A percentile compares a stretch with the other conserved stretches of the same genome.
phyloP scores from a whole-genome alignment of 176 grass and related monocot genomes.

The Otatea glauca region DNA sequence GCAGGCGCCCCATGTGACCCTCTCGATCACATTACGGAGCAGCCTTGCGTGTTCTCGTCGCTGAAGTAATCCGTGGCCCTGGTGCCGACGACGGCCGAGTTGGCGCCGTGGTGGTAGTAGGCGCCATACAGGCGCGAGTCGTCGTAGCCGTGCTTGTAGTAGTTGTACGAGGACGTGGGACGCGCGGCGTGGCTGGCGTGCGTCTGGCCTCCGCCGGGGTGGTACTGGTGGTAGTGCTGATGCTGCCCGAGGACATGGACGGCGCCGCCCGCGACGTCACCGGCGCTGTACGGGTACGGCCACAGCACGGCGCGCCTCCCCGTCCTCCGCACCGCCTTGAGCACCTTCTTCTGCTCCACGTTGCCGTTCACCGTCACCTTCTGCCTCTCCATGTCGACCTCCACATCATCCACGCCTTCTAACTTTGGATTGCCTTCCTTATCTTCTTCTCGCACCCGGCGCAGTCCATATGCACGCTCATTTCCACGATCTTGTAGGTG shows the following conservation, averaged over 20 bases:
- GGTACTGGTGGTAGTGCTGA: constrained; percentile 47
- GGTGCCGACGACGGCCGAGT: constrained; percentile 52
- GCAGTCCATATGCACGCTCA: constrained; percentile 95
- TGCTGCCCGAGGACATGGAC: constrained; percentile 45
- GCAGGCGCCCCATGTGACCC: neutral
- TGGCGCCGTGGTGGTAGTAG: constrained; percentile 35
- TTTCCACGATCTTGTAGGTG: constrained; percentile 69
- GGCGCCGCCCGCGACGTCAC: constrained; percentile 13
- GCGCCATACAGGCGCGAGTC: constrained; percentile 63
- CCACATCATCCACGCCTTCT: constrained; percentile 71
- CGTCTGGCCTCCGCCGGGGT: constrained; percentile 48
- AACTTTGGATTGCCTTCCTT: constrained; percentile 68
- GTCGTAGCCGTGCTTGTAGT: constrained; percentile 89
- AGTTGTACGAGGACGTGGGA: constrained; percentile 78
- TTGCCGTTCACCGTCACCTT: constrained; percentile 88
- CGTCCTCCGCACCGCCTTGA: constrained; percentile 75
- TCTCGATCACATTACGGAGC: constrained; percentile 67
- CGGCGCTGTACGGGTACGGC: constrained; percentile 58
- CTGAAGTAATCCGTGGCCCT: constrained; percentile 72
- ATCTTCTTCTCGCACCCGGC: constrained; percentile 87
- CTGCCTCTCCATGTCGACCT: constrained; percentile 86
- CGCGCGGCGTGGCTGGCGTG: constrained; percentile 20
- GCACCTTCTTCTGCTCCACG: constrained; percentile 90
- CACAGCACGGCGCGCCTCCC: constrained; percentile 85
- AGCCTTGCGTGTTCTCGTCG: constrained; percentile 82